Evolutionary conservation across 1,284 basidiomycete genomes (phyloP).

Genomic region (Microbotryum saponariae): DNA sequence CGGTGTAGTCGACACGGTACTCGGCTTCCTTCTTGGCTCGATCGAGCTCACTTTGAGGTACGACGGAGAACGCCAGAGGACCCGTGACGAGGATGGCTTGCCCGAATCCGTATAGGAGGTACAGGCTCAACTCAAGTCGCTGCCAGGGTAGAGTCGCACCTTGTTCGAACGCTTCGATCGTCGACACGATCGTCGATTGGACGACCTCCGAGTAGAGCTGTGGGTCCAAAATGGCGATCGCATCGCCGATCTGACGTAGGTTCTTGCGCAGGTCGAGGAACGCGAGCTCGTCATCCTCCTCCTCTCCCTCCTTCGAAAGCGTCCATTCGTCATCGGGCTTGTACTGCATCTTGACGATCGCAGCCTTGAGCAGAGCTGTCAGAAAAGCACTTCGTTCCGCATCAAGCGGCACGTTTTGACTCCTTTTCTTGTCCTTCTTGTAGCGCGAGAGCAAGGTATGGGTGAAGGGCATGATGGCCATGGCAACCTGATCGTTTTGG

Average conservation of each 20-base stretch:
- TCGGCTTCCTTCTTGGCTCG: conserved; percentile 28
- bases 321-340: conserved; percentile 71
- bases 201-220: conserved; percentile 67
- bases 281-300: conserved; percentile 69
- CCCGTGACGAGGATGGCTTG: conserved; percentile 27
- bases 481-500: conserved; percentile 74
- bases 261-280: conserved; percentile 87
- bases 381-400: conserved; percentile 69
- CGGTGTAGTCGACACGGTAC: conserved; percentile 61
- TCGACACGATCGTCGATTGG: conserved; percentile 61
- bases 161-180: conserved; percentile 57
- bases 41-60: conserved; percentile 26
- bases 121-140: conserved; percentile 84
- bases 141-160: conserved; percentile 69
- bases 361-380: conserved; percentile 65
- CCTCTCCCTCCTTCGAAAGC: conserved; percentile 55
- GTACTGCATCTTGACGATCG: conserved; percentile 64
- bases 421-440: conserved; percentile 64
- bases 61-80: conserved; percentile 29
- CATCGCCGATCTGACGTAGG: conserved; percentile 71
- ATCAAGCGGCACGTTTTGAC: conserved; percentile 48
- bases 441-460: conserved; percentile 65
- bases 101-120: conserved; percentile 72
- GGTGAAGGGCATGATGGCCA: conserved; percentile 68
- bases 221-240: conserved; percentile 70